phyloP scores from a whole-genome alignment of 2,329 filamentous ascomycete genomes.

The Chaetoscypha palmicola region DNA sequence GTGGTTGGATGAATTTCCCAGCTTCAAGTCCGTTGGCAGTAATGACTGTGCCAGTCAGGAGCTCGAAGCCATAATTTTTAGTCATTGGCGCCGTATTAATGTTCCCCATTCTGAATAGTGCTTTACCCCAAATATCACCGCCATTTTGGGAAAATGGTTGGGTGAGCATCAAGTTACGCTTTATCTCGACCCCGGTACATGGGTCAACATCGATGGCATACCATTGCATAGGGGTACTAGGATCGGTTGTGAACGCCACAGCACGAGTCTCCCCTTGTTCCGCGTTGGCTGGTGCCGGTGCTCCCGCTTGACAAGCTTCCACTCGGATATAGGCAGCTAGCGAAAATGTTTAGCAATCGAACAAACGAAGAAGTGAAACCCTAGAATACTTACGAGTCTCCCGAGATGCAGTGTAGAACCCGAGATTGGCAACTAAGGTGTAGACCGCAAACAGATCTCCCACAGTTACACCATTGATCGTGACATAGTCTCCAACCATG shows the following conservation, averaged over 20 bases:
- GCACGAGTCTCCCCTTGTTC: constrained; percentile 33
- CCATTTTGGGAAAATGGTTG: constrained; percentile 17
- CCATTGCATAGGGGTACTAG: constrained; percentile 31
- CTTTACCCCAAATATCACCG: constrained; percentile 35
- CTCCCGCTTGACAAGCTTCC: constrained; percentile 37
- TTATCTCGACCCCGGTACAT: constrained; percentile 35
- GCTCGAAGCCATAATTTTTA: constrained; percentile 31
- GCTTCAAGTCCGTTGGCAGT: constrained; percentile 35
- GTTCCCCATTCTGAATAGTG: constrained; percentile 27
- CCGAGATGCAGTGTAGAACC: constrained; percentile 29
- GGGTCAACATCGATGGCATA: constrained; percentile 37
- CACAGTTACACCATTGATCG: constrained; percentile 32
- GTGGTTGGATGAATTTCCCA: constrained; percentile 35
- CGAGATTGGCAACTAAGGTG: constrained; percentile 34
- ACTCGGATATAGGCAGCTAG: constrained; percentile 34
- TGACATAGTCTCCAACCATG: constrained; percentile 35
- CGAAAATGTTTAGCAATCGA: not conserved
- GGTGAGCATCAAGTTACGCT: constrained; percentile 29
- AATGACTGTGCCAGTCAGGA: constrained; percentile 29
- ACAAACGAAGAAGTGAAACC: too few relatives aligned
- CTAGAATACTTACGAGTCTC: constrained; percentile 17
- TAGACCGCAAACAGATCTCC: constrained; percentile 32
- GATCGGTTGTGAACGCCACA: constrained; percentile 31
- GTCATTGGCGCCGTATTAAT: constrained; percentile 33
- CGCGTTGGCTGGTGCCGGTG: constrained; percentile 30